Percentiles rank a stretch among this genome's conserved stretches.
Evolutionary conservation across 1,284 basidiomycete species (phyloP).

Genomic region (Rhodotorula sp.): DNA sequence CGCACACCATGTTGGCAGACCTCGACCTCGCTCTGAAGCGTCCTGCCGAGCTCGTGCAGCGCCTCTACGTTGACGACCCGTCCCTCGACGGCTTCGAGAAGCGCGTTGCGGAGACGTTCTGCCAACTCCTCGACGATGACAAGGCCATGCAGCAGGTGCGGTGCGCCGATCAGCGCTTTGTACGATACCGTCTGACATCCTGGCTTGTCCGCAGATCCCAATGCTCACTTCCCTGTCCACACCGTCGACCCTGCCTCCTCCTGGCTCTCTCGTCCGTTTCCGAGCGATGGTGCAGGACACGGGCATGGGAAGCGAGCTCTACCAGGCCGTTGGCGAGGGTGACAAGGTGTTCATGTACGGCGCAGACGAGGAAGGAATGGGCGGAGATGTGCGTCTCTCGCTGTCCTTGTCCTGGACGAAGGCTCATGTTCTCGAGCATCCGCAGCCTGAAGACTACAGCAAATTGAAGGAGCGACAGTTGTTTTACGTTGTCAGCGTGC

Average conservation of each 20-base stretch:
- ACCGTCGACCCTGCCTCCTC: slow-evolving; percentile 5
- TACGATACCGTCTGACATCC: not conserved
- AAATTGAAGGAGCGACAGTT: slow-evolving; percentile 47
- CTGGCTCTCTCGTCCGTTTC: slow-evolving; percentile 45
- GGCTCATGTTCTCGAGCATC: not conserved
- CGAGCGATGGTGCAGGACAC: slow-evolving; percentile 51
- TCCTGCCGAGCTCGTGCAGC: slow-evolving; percentile 21
- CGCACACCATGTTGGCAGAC: slow-evolving; percentile 30
- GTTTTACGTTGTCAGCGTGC: slow-evolving; percentile 47
- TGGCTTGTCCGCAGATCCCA: slow-evolving; percentile 16
- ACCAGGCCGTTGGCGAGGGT: slow-evolving; percentile 39
- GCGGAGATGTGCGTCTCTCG: not conserved
- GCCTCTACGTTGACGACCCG: slow-evolving; percentile 11
- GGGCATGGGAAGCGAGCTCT: slow-evolving; percentile 48
- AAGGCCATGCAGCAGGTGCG: slow-evolving; percentile 15
- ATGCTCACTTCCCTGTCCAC: slow-evolving; percentile 23
- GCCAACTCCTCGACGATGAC: slow-evolving; percentile 2
- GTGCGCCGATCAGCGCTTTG: accelerated
- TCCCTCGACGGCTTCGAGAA: slow-evolving; percentile 32
- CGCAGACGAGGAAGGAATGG: slow-evolving; percentile 40
- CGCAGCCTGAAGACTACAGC: slow-evolving; percentile 39
- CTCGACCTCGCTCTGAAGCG: slow-evolving; percentile 28
- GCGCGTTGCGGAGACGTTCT: slow-evolving; percentile 23
- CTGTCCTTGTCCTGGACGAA: too few species aligned
- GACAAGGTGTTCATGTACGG: slow-evolving; percentile 35